phyloP scores from a whole-genome alignment of 495 filamentous ascomycete species.

The Penicillium canariense region DNA sequence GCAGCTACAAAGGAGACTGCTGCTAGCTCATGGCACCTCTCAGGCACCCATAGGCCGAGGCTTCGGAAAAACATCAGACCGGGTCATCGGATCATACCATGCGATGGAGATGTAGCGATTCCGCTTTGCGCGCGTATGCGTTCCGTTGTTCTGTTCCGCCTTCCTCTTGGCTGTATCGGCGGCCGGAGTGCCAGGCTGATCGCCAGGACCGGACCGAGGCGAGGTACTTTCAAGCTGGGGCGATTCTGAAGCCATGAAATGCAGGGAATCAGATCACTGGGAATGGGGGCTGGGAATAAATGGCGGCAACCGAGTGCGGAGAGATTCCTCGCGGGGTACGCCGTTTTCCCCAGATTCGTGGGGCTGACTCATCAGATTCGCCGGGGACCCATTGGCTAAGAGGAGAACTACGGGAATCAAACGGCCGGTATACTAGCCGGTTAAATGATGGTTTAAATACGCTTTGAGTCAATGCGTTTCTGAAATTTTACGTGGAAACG shows the following conservation, averaged over 20 bases:
- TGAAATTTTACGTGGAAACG: too few species aligned
- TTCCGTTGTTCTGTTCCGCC: slow-evolving; percentile 48
- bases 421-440: too few species aligned
- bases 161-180: slow-evolving; percentile 46
- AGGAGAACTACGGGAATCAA: neutral
- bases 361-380: slow-evolving; percentile 25
- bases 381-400: slow-evolving; percentile 4
- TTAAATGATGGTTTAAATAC: too few species aligned
- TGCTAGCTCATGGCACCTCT: neutral
- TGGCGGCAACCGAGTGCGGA: slow-evolving; percentile 37
- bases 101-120: slow-evolving; percentile 88
- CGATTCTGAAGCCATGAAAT: slow-evolving; percentile 41
- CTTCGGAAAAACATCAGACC: slow-evolving; percentile 3
- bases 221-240: slow-evolving; percentile 32
- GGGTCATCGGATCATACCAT: slow-evolving; percentile 57
- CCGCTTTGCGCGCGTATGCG: slow-evolving; percentile 51
- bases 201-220: slow-evolving; percentile 23
- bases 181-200: slow-evolving; percentile 23
- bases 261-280: neutral
- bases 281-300: slow-evolving; percentile 14
- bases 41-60: neutral
- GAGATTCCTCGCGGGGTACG: slow-evolving; percentile 46
- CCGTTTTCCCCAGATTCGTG: slow-evolving; percentile 37
- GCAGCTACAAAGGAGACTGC: slow-evolving; percentile 1
- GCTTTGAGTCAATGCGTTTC: too few species aligned